Evolutionary conservation across 768 basidiomycete species (phyloP).

Genomic region (Auricularia cornea): DNA sequence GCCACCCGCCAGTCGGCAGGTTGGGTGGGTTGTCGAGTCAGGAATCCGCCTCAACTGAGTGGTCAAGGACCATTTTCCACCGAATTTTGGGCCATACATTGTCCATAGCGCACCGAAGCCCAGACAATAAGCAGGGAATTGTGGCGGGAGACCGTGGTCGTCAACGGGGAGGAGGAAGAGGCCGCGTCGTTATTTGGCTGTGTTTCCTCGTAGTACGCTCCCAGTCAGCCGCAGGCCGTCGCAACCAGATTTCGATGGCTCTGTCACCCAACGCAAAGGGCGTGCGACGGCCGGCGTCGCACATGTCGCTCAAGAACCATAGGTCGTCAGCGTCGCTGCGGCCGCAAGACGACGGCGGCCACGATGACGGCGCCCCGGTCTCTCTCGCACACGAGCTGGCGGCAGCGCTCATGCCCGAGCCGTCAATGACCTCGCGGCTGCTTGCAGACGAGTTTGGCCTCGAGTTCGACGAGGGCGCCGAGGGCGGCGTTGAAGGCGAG

Average conservation of each 20-base stretch:
- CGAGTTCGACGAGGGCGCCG: slow-evolving; percentile 77
- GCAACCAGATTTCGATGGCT: background rate
- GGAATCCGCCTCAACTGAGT: no score
- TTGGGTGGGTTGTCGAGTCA: no score
- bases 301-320: background rate
- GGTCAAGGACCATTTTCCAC: no score
- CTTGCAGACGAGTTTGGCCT: slow-evolving; percentile 85
- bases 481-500: slow-evolving; percentile 62
- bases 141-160: no score
- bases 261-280: background rate
- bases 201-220: no score
- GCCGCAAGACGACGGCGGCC: background rate
- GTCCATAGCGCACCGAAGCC: no score
- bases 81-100: no score
- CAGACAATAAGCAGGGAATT: no score
- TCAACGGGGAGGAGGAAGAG: no score
- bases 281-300: background rate
- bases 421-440: slow-evolving; percentile 63
- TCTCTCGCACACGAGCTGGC: slow-evolving; percentile 77
- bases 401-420: slow-evolving; percentile 81
- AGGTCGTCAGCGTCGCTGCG: background rate
- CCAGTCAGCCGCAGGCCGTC: no score
- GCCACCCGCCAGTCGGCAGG: no score
- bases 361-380: slow-evolving; percentile 5
- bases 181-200: no score